Conservation (phyloP, 208 protist species). For the Wallacemonas rigidus region DNA sequence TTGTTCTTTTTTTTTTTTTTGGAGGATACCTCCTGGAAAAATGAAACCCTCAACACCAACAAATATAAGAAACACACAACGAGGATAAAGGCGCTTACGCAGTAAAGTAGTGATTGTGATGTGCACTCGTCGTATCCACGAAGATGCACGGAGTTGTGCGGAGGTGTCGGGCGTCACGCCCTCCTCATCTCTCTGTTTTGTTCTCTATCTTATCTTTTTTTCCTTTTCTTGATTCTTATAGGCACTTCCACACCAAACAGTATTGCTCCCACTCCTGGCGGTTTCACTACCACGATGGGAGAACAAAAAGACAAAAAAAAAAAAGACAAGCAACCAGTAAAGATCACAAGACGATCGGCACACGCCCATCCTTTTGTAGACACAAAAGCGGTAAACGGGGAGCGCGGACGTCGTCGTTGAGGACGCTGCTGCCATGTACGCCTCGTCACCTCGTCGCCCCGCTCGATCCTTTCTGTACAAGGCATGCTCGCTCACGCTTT, state of each 20-base stretch:
- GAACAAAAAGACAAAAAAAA: background rate
- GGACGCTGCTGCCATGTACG: too few species aligned
- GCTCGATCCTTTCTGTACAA: too few species aligned
- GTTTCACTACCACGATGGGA: background rate
- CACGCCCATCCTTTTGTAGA: too few species aligned
- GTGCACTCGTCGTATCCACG: background rate
- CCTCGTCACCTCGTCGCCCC: too few species aligned
- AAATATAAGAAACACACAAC: background rate
- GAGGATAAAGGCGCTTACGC: background rate
- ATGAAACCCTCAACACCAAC: background rate
- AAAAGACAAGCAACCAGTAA: conserved; percentile 8
- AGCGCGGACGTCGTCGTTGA: too few species aligned
- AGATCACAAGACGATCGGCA: background rate
- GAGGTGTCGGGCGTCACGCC: background rate
- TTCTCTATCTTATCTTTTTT: background rate
- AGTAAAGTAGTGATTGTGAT: background rate
- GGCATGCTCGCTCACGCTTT: too few species aligned
- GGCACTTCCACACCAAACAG: background rate
- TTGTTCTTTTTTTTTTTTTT: background rate
- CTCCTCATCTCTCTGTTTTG: conserved; percentile 1
- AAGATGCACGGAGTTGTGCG: background rate
- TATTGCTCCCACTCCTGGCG: background rate
- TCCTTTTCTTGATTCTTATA: background rate
- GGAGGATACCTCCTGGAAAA: background rate
- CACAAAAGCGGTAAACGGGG: too few species aligned